Base-by-base conservation (phyloP, 345 rosid species). In the Acer saccharum region DNA sequence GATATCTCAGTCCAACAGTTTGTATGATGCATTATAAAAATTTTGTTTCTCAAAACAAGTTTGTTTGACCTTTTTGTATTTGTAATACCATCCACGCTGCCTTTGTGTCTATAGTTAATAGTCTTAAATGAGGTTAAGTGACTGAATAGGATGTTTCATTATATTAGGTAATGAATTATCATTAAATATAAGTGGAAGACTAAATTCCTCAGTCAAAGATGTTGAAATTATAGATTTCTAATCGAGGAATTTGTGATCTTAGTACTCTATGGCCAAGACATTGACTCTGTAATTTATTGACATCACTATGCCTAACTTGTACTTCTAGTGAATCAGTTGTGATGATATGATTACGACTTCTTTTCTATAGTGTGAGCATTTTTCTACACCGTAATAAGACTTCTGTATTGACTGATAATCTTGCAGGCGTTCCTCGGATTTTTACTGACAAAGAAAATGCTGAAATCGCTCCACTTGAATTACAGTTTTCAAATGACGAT, bases 361-460 rank as follows among this genome's bases (percentile, higher is more conserved):
- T 21, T 1, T 17, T 14, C 18, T 7, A 60, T 60, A 73, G 2
- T 9, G 27, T 32, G 18, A 10, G 69, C 73, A 73, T 73, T 60
- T 20, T 46, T 65, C 69, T 68, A 23, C 14, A 66, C 50, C 18
- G 10, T 65, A 58, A 55, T 75, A 18, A 29, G 52, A 54, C 57
- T 6, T 65, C 67, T 61, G 14, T 46, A 29, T 23, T 27, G 73
- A 50, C 78, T 68, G 60, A 57, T 65, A 18, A 61, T 16, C 20
- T 61, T 77, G 85, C 87, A 92, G 98, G 99, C 10, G 92, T 92
- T 66, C 95, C 97, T 29, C 90, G 93, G 66, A 89, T 96, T 79
- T 92, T 96, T 75, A 90, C 89, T 0, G 91, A 91, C 66, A 71
- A 83, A 80, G 93, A 88, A 69, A 84, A 84, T 71, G 86, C 92